Percentiles rank a stretch among this genome's conserved stretches.
Conservation (phyloP, 2,329 filamentous ascomycete genomes). For the Colletotrichum truncatum region DNA sequence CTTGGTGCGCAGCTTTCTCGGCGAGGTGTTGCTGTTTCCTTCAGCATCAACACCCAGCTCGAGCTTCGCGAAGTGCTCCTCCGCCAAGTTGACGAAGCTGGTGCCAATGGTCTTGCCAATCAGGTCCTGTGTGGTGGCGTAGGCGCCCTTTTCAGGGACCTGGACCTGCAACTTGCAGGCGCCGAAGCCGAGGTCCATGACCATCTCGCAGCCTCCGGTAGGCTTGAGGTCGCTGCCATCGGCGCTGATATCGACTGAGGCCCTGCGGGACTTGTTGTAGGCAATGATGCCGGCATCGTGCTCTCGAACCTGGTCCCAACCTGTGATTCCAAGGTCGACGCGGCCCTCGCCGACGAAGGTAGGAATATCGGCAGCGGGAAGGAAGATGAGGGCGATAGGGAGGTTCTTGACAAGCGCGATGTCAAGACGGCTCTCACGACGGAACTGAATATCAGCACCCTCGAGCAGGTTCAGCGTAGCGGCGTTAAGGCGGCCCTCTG, state of each 20-base stretch:
- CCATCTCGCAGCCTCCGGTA: constrained; percentile 79
- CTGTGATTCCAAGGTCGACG: constrained; percentile 94
- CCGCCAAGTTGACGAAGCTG: constrained; percentile 88
- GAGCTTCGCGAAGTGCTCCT: constrained; percentile 83
- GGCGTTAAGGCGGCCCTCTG: constrained; percentile 93
- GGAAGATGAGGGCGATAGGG: constrained; percentile 93
- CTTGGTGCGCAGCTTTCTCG: constrained; percentile 76
- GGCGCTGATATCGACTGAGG: constrained; percentile 54
- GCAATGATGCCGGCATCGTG: constrained; percentile 75
- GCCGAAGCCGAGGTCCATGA: constrained; percentile 92
- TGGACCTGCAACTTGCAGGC: constrained; percentile 96
- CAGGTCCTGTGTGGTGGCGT: constrained; percentile 76
- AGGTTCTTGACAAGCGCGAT: constrained; percentile 98
- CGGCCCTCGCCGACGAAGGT: constrained; percentile 96
- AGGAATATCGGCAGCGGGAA: constrained; percentile 95
- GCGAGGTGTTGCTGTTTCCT: constrained; percentile 42
- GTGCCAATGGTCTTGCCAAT: constrained; percentile 95
- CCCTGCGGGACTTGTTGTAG: constrained; percentile 56
- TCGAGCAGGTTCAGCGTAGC: constrained; percentile 89
- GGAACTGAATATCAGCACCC: constrained; percentile 96
- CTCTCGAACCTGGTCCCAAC: constrained; percentile 90
- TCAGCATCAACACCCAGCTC: constrained; percentile 65
- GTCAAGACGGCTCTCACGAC: constrained; percentile 92
- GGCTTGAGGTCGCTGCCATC: constrained; percentile 54
- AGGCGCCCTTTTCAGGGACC: constrained; percentile 84